Conservation (phyloP, 208 protist species). For the Trypanosoma congolense region DNA sequence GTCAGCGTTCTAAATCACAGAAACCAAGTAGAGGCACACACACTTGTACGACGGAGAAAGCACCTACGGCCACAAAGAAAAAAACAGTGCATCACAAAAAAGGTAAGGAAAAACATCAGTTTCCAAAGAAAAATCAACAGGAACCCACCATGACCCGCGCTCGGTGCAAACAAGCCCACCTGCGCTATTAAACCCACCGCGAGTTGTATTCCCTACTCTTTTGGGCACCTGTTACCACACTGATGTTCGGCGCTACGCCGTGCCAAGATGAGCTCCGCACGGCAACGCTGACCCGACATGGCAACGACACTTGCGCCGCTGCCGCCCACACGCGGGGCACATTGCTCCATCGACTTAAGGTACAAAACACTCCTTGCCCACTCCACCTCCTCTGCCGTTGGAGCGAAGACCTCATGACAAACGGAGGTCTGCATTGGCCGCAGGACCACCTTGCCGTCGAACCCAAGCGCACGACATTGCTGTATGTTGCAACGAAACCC, state of each 20-base stretch:
- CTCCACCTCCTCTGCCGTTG: constrained; percentile 47
- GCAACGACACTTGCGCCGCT: constrained; percentile 29
- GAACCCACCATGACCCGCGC: too few species aligned
- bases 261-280: constrained; percentile 10
- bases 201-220: neutral
- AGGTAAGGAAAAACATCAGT: neutral
- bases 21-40: too few species aligned
- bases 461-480: constrained; percentile 55
- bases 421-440: constrained; percentile 57
- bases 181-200: too few species aligned
- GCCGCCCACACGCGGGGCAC: constrained; percentile 23
- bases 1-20: too few species aligned
- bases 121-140: neutral
- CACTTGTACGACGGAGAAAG: too few species aligned
- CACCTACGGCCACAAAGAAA: neutral
- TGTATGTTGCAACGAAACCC: constrained; percentile 57
- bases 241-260: constrained; percentile 7
- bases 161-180: too few species aligned
- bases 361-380: constrained; percentile 51
- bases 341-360: neutral
- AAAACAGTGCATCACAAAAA: neutral
- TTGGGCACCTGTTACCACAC: neutral
- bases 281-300: constrained; percentile 36
- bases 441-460: constrained; percentile 76
- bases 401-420: constrained; percentile 64